Base-by-base conservation (phyloP, 768 basidiomycete genomes). In the Russula virescens region DNA sequence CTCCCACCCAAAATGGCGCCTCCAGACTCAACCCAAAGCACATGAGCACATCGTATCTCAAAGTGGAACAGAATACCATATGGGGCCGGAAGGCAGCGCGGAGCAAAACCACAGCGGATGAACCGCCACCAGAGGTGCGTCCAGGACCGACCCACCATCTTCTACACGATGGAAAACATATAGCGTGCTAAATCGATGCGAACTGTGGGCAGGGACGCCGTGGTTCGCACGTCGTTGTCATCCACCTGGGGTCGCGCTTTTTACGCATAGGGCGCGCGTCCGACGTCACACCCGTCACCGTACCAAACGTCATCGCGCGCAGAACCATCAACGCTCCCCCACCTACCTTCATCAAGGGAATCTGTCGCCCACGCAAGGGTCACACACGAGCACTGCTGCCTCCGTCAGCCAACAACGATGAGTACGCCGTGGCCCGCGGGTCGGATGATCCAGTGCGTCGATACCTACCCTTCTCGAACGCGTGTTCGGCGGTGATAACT, bases 21-120 rank as follows among this genome's bases (percentile, higher is more conserved):
- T 56, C 13, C 68, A 91, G 88, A 60, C 80, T 84, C 35, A 92
- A 91, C 72, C 88, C 88, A 38, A 94, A 93, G 71, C 87, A 93
- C 68, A 80, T 84, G 72, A 84, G 83, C 35, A 84, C 89, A 9
- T 84, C 82, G 7, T 94, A 94, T 70, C 78, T 92, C 58, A 92
- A 91, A 70, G 79, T 82, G 1, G 91, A 93, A 40, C 76, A 80
- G 11, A 88, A 94, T 68, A 83, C 82, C 0, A 71, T 89, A 16
- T 93, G 89, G 89, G 77, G 82, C 11, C 78, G 88, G 69, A 90
- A 89, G 73, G 78, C 82, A 19, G 73, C 76, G 55, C 79, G 78
- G 40, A 25, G 51, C 54, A 54, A 58, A 54, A 54, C 46, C 5
- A 19, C 46, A 21, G 23, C 58, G 23, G 69, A 66, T 34, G 66